Evolutionary conservation across 768 basidiomycete genomes (phyloP).

Genomic region (Sarcodon sp.): DNA sequence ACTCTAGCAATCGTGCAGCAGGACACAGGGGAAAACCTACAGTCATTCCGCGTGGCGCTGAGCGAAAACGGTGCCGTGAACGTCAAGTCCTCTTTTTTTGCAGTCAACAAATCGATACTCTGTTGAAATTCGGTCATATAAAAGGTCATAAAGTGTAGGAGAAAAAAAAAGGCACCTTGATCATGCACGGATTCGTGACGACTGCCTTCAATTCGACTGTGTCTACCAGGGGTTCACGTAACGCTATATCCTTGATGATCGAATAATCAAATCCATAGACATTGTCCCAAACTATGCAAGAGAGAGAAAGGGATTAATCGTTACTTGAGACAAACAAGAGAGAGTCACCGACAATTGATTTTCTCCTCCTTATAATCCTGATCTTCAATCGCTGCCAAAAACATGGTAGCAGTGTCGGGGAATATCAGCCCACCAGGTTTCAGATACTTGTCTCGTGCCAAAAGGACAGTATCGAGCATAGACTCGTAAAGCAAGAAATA

Average conservation of each 20-base stretch:
- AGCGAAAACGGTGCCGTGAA: constrained; percentile 77
- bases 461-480: constrained; percentile 97
- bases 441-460: constrained; percentile 95
- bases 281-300: constrained; percentile 87
- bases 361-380: constrained; percentile 99
- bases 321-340: background rate
- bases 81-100: constrained; percentile 88
- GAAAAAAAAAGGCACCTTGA: constrained; percentile 47
- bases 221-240: constrained; percentile 93
- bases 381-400: constrained; percentile 95
- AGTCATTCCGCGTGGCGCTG: constrained; percentile 79
- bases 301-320: background rate
- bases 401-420: constrained; percentile 88
- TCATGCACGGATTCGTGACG: constrained; percentile 80
- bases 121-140: constrained; percentile 14
- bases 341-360: constrained; percentile 76
- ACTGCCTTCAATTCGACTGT: constrained; percentile 97
- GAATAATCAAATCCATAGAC: constrained; percentile 99
- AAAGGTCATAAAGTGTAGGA: background rate
- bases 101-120: constrained; percentile 86
- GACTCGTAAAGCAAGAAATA: constrained; percentile 99
- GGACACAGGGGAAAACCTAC: constrained; percentile 30
- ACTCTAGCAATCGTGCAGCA: background rate
- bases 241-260: constrained; percentile 97
- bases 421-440: constrained; percentile 87